These are phyloP conservation scores for Neoboletus brunneissimus DNA, from an alignment of 768 basidiomycete genomes.

Conservation along the genomic window DNA sequence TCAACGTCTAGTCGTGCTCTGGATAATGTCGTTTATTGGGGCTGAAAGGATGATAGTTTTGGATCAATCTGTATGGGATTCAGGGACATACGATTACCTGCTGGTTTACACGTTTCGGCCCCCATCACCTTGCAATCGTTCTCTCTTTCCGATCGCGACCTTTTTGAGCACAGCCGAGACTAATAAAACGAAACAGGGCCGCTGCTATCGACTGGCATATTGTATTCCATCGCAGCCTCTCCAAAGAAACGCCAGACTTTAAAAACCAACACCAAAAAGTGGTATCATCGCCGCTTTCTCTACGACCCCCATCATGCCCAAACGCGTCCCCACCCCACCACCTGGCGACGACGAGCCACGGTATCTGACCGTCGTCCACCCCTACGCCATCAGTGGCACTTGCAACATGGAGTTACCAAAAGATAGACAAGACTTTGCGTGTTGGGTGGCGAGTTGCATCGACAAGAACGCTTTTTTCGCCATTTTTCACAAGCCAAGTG, in stretches of 20 bases:
- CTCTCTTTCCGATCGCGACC: constrained; percentile 1
- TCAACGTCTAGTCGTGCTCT: not conserved
- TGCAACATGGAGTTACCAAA: constrained; percentile 40
- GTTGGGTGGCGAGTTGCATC: constrained; percentile 44
- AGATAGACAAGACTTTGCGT: constrained; percentile 39
- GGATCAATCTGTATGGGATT: not conserved
- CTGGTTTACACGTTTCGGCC: not conserved
- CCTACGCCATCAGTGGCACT: constrained; percentile 38
- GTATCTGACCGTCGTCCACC: constrained; percentile 44
- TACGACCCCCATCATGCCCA: constrained; percentile 33
- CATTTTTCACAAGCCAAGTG: constrained; percentile 44
- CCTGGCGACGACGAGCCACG: constrained; percentile 43
- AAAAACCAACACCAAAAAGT: not conserved
- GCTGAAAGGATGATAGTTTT: not conserved
- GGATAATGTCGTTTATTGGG: not conserved
- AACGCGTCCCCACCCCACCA: constrained; percentile 42
- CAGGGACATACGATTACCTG: constrained; percentile 1
- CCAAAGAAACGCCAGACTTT: not conserved
- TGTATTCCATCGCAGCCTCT: not conserved
- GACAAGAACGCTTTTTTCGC: constrained; percentile 35
- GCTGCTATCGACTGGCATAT: not conserved
- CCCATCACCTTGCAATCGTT: not conserved
- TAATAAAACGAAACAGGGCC: not conserved
- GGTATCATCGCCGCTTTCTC: not conserved
- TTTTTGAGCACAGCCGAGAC: not conserved